A percentile compares a stretch with the other conserved stretches of the same genome.
phyloP scores from a whole-genome alignment of 2,329 filamentous ascomycete species.

The Alternaria rosae region DNA sequence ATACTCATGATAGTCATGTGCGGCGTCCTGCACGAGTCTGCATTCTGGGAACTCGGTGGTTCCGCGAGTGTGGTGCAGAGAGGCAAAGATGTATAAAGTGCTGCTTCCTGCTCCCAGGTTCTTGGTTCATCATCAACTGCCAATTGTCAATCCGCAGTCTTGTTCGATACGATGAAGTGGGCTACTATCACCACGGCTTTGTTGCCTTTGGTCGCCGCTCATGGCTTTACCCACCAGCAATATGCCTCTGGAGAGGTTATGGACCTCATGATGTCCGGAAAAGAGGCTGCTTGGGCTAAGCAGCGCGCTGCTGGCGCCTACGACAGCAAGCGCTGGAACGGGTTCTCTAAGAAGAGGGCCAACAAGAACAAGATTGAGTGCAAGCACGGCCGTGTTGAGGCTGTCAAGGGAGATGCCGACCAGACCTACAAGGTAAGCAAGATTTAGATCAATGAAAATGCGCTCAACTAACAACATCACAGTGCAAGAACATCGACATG shows the following conservation, averaged over 20 bases:
- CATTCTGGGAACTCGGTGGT: constrained; percentile 14
- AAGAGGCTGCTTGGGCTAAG: constrained; percentile 45
- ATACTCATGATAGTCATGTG: constrained; percentile 18
- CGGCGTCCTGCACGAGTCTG: constrained; percentile 25
- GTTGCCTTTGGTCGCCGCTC: constrained; percentile 41
- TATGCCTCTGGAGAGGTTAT: constrained; percentile 46
- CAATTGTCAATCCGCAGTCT: constrained; percentile 29
- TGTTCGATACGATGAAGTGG: constrained; percentile 44
- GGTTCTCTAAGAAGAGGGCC: constrained; percentile 38
- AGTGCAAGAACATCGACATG: constrained; percentile 58
- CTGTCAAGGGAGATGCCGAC: constrained; percentile 47
- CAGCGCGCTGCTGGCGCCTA: constrained; percentile 41
- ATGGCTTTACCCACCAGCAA: constrained; percentile 37
- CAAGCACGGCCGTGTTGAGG: constrained; percentile 47
- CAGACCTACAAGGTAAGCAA: constrained; percentile 46
- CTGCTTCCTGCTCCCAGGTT: constrained; percentile 16
- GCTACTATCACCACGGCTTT: constrained; percentile 38
- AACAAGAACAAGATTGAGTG: constrained; percentile 41
- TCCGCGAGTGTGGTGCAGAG: constrained; percentile 3
- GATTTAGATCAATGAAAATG: not conserved
- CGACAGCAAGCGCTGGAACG: constrained; percentile 42
- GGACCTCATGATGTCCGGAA: constrained; percentile 44
- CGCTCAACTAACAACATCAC: not conserved
- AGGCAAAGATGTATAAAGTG: constrained; percentile 23
- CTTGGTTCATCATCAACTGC: constrained; percentile 30